phyloP scores from a whole-genome alignment of 257 asterid genomes.

The Solanum etuberosum region DNA sequence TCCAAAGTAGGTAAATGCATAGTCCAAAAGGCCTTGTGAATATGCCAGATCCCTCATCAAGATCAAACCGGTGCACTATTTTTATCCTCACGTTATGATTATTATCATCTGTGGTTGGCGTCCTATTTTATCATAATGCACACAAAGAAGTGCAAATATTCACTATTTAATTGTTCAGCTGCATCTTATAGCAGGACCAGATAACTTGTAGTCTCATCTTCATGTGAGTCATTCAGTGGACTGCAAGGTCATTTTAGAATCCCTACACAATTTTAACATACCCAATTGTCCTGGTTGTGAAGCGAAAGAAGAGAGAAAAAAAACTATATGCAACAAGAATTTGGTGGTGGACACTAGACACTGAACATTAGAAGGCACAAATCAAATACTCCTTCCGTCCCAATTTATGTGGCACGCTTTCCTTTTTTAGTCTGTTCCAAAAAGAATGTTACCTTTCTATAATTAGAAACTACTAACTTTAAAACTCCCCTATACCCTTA shows the following conservation, averaged over 20 bases:
- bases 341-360: background rate
- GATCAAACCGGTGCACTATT: background rate
- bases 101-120: background rate
- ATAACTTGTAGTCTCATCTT: background rate
- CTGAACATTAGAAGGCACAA: background rate
- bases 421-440: too few relatives aligned
- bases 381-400: background rate
- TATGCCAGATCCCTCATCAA: background rate
- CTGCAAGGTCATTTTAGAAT: background rate
- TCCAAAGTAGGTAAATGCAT: too few relatives aligned
- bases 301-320: background rate
- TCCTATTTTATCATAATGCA: background rate
- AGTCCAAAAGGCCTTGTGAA: background rate
- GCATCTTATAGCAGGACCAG: background rate
- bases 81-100: background rate
- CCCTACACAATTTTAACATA: background rate
- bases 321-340: background rate
- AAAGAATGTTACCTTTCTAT: too few relatives aligned
- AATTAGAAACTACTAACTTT: too few relatives aligned
- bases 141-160: background rate
- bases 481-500: too few relatives aligned
- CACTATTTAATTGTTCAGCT: background rate
- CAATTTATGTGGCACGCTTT: too few relatives aligned
- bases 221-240: background rate
- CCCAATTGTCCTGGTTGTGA: background rate